phyloP scores from a whole-genome alignment of 2,329 filamentous ascomycete species.

The Coniochaeta hoffmannii region DNA sequence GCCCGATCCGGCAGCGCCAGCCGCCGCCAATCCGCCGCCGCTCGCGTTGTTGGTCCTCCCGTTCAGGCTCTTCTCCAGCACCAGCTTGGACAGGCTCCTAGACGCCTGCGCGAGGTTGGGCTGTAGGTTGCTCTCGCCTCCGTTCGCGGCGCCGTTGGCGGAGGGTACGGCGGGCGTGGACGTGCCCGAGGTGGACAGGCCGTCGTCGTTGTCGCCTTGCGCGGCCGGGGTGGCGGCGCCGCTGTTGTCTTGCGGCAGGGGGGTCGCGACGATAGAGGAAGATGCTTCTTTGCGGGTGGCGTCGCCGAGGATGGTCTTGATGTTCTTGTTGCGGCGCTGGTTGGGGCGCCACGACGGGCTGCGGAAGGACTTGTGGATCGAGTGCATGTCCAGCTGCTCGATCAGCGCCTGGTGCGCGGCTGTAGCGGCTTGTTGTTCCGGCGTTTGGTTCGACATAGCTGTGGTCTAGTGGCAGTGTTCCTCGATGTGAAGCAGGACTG shows the following conservation, averaged over 20 bases:
- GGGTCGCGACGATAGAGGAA: slow-evolving; percentile 64
- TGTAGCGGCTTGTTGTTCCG: slow-evolving; percentile 69
- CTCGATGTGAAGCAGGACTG: neutral
- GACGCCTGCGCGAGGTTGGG: slow-evolving; percentile 85
- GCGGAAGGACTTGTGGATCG: slow-evolving; percentile 81
- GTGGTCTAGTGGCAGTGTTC: slow-evolving; percentile 6
- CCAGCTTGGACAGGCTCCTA: slow-evolving; percentile 77
- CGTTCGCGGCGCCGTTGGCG: slow-evolving; percentile 19
- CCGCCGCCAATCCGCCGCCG: slow-evolving; percentile 24
- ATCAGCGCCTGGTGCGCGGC: slow-evolving; percentile 81
- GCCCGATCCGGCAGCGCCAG: slow-evolving; percentile 17
- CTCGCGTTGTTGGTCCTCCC: slow-evolving; percentile 22
- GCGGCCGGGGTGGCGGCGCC: slow-evolving; percentile 64
- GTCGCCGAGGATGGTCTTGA: slow-evolving; percentile 92
- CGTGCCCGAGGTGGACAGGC: slow-evolving; percentile 48
- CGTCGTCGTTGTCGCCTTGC: slow-evolving; percentile 30
- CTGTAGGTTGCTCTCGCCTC: slow-evolving; percentile 26
- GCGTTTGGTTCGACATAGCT: slow-evolving; percentile 16
- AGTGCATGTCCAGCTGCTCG: slow-evolving; percentile 85
- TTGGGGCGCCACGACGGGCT: slow-evolving; percentile 86
- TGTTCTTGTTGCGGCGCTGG: slow-evolving; percentile 95
- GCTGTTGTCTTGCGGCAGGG: slow-evolving; percentile 55
- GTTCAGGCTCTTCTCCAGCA: slow-evolving; percentile 70
- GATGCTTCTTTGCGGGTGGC: slow-evolving; percentile 70
- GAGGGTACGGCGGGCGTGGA: slow-evolving; percentile 50